Base-by-base conservation (phyloP, 176 grass and related monocot species). In the Zea mays region DNA sequence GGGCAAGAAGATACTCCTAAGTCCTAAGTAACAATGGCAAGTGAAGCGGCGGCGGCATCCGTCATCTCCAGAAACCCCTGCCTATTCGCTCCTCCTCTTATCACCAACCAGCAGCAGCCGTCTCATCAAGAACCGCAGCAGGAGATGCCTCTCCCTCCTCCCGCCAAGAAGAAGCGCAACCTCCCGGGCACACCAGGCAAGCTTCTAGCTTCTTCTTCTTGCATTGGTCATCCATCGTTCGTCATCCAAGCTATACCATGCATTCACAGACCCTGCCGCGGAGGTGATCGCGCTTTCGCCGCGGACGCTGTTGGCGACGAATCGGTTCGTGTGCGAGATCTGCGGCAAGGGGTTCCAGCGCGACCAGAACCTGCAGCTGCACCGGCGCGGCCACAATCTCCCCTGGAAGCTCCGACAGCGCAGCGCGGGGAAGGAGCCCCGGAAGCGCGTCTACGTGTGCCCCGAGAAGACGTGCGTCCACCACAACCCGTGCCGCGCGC, bases 261-360 rank as follows among this genome's bases (percentile, higher is more conserved):
- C 2, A 46, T 46, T 6, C 0, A 11, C 86, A 97, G 93, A 97
- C 45, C 93, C 93, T 16, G 90, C 91, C 15, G 93, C 93, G 0
- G 94, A 97, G 79, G 94, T 97, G 27, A 91, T 97, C 17, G 86
- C 94, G 10, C 84, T 97, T 39, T 97, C 94, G 13, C 94, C 94
- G 14, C 62, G 83, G 62, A 76, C 90, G 6, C 94, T 97, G 45
- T 14, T 97, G 75, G 94, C 94, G 5, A 97, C 94, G 19, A 97
- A 97, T 82, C 74, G 94, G 9, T 97, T 97, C 84, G 83, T 91
- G 67, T 97, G 94, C 88, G 94, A 97, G 90, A 91, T 97, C 39
- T 97, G 94, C 84, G 88, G 90, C 16, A 97, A 97, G 84, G 94
- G 94, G 2, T 97, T 97, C 86, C 94, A 93, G 81, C 72, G 94